phyloP scores from a whole-genome alignment of 2,329 filamentous ascomycete genomes.

The Ceratocystiopsis sp. region DNA sequence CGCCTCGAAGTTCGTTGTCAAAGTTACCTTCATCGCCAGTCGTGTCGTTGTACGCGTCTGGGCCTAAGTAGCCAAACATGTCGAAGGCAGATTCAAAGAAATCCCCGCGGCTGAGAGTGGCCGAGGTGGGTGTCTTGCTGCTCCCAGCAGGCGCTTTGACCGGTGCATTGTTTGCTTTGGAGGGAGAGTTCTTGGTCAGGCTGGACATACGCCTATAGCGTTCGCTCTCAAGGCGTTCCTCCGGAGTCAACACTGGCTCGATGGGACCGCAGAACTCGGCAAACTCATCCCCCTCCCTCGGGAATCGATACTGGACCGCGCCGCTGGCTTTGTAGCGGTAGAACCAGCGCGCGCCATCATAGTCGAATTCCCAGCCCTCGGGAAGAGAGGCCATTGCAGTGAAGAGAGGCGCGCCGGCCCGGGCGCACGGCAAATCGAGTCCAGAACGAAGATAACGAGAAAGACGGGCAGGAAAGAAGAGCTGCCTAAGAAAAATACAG shows the following conservation, averaged over 20 bases:
- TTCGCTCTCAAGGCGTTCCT: conserved; percentile 35
- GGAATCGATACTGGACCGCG: conserved; percentile 38
- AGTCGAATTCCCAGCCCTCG: conserved; percentile 38
- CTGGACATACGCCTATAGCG: conserved; percentile 25
- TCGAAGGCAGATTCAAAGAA: conserved; percentile 24
- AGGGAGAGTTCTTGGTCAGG: neutral
- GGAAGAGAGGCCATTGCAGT: conserved; percentile 28
- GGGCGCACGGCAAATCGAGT: too few relatives aligned
- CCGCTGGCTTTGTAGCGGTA: conserved; percentile 38
- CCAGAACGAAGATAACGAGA: too few relatives aligned
- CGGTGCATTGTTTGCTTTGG: too few relatives aligned
- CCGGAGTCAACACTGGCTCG: conserved; percentile 21
- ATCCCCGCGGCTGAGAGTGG: conserved; percentile 16
- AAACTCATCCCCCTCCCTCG: conserved; percentile 39
- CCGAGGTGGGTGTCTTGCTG: conserved; percentile 9
- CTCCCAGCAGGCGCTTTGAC: neutral
- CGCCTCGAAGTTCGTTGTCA: neutral
- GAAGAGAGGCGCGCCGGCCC: too few relatives aligned
- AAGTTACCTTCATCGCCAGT: conserved; percentile 23
- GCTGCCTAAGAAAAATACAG: too few relatives aligned
- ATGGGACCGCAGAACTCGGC: conserved; percentile 28
- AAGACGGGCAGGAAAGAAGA: too few relatives aligned
- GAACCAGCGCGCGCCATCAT: conserved; percentile 40
- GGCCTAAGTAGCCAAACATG: conserved; percentile 34
- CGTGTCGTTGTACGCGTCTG: conserved; percentile 26